phyloP scores from a whole-genome alignment of 352 stramenopile genomes.

The Phytophthora crassamura region DNA sequence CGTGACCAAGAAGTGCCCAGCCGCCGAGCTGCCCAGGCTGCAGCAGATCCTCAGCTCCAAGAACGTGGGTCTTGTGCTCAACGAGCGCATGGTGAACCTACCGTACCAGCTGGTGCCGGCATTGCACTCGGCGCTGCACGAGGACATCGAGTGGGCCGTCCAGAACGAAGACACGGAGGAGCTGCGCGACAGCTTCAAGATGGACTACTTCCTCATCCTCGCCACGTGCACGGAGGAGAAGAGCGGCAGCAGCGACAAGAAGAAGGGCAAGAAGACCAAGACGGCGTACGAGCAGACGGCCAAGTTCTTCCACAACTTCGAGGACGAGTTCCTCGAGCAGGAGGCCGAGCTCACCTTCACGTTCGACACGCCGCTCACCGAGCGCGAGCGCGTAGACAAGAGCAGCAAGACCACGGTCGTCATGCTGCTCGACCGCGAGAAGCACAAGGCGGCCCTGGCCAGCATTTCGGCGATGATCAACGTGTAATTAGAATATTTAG shows the following conservation, averaged over 20 bases:
- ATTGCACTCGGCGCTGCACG: slow-evolving; percentile 79
- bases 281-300: slow-evolving; percentile 65
- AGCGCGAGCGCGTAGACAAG: slow-evolving; percentile 67
- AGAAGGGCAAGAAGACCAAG: slow-evolving; percentile 82
- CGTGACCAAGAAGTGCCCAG: slow-evolving; percentile 77
- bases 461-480: slow-evolving; percentile 87
- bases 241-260: slow-evolving; percentile 38
- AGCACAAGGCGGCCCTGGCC: slow-evolving; percentile 82
- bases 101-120: slow-evolving; percentile 86
- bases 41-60: slow-evolving; percentile 69
- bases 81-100: slow-evolving; percentile 89
- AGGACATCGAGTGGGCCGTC: slow-evolving; percentile 88
- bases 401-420: slow-evolving; percentile 75
- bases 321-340: slow-evolving; percentile 87
- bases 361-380: slow-evolving; percentile 74
- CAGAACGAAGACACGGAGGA: slow-evolving; percentile 72
- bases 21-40: slow-evolving; percentile 49
- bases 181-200: slow-evolving; percentile 71
- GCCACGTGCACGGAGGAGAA: slow-evolving; percentile 71
- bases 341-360: slow-evolving; percentile 73
- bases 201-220: slow-evolving; percentile 88
- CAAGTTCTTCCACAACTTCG: slow-evolving; percentile 89
- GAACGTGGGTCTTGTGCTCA: slow-evolving; percentile 74
- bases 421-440: slow-evolving; percentile 78
- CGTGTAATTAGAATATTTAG: slow-evolving; percentile 76